Conservation (phyloP, 805 yeast species). For the Metschnikowia lochheadii region DNA sequence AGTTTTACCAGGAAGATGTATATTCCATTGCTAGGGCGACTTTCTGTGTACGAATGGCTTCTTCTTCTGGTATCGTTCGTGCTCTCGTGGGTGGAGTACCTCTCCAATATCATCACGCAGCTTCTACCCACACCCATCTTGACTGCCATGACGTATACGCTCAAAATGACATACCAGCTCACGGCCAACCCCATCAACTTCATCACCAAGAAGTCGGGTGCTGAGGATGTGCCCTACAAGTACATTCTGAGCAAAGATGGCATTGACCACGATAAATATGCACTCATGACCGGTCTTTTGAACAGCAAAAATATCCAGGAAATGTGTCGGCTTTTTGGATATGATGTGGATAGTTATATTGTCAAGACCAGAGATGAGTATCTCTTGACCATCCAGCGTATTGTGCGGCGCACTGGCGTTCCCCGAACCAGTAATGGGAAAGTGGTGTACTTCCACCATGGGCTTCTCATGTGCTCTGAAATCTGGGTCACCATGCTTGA, state of each 20-base stretch:
- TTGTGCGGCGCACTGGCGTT: conserved; percentile 31
- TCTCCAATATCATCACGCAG: conserved; percentile 41
- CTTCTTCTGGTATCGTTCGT: conserved; percentile 41
- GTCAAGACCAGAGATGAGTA: conserved; percentile 77
- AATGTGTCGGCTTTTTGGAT: conserved; percentile 66
- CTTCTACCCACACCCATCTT: conserved; percentile 44
- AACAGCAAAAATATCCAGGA: conserved; percentile 54
- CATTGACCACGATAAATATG: conserved; percentile 22
- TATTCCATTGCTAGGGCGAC: conserved; percentile 29
- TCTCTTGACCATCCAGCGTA: conserved; percentile 68
- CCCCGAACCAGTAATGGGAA: conserved; percentile 22
- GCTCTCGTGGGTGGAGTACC: conserved; percentile 48
- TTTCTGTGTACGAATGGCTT: conserved; percentile 48
- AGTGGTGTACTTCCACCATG: conserved; percentile 85
- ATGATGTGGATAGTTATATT: conserved; percentile 68
- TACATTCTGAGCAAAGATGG: conserved; percentile 20
- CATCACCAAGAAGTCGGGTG: conserved; percentile 13
- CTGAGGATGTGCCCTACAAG: conserved; percentile 17
- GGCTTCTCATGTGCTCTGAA: conserved; percentile 85
- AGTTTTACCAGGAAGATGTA: conserved; percentile 6
- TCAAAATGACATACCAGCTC: conserved; percentile 24
- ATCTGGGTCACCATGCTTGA: conserved; percentile 54
- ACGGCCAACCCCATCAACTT: conserved; percentile 27
- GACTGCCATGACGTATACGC: conserved; percentile 28
- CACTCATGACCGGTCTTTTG: conserved; percentile 35